Percentiles rank a stretch among this genome's conserved stretches.
These are phyloP conservation scores for Boechera retrofracta DNA, from an alignment of 345 rosid species.

Conservation along the genomic window DNA sequence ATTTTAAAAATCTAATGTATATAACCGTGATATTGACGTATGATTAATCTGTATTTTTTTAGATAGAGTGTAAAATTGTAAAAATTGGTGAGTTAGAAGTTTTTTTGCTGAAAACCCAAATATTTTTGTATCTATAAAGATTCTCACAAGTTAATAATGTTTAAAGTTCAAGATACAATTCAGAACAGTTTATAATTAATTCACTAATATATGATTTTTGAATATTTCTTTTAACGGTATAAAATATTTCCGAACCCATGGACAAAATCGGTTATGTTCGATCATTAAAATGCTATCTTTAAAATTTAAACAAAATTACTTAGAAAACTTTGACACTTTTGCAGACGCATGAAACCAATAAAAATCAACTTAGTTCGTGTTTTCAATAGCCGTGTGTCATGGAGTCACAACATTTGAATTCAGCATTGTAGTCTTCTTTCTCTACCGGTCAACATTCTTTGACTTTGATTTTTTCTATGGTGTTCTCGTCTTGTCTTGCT, in stretches of 20 bases:
- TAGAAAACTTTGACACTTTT: background rate
- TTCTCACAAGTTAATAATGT: too few relatives aligned
- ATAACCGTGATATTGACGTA: too few relatives aligned
- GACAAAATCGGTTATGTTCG: background rate
- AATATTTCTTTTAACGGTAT: too few relatives aligned
- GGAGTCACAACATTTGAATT: conserved; percentile 26
- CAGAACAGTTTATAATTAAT: too few relatives aligned
- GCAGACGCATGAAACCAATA: background rate
- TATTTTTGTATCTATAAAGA: too few relatives aligned
- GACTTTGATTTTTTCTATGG: conserved; percentile 30
- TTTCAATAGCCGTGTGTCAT: conserved; percentile 17
- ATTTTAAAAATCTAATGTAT: too few relatives aligned
- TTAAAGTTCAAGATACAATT: too few relatives aligned
- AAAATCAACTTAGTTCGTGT: background rate
- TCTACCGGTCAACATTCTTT: conserved; percentile 35
- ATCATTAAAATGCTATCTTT: background rate
- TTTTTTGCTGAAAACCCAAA: too few relatives aligned
- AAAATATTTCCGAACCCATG: background rate
- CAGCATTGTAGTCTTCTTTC: conserved; percentile 21
- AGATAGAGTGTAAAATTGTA: too few relatives aligned
- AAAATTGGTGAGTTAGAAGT: too few relatives aligned
- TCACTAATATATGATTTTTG: too few relatives aligned
- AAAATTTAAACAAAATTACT: background rate
- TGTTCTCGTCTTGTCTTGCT: background rate
- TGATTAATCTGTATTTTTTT: too few relatives aligned